These are phyloP conservation scores for Lachnellula occidentalis DNA, from an alignment of 2,329 filamentous ascomycete species.

Conservation along the genomic window DNA sequence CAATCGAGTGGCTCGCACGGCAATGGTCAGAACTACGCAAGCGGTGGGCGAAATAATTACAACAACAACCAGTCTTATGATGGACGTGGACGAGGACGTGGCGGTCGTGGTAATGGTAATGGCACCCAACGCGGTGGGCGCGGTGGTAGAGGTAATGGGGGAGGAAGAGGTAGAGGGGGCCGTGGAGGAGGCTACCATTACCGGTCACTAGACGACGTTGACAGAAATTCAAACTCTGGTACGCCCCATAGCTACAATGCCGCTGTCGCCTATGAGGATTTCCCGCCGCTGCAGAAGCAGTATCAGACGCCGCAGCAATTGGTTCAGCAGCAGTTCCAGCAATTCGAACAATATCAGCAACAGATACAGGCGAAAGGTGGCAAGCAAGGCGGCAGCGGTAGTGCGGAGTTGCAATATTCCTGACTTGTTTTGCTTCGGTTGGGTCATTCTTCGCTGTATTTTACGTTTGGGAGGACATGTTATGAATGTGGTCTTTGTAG, in stretches of 20 bases:
- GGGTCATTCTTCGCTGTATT: not conserved
- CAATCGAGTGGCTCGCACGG: conserved; percentile 31
- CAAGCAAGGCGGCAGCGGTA: conserved; percentile 14
- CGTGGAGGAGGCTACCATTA: conserved; percentile 48
- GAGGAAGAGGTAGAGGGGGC: conserved; percentile 40
- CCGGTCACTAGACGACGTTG: conserved; percentile 62
- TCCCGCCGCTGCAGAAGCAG: conserved; percentile 30
- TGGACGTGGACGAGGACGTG: conserved; percentile 32
- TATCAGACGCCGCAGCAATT: conserved; percentile 31
- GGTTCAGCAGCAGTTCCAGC: conserved; percentile 29
- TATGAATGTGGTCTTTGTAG: not conserved
- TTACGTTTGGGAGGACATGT: not conserved
- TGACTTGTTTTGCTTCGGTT: conserved; percentile 1
- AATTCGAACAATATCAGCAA: conserved; percentile 27
- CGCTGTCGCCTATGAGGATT: conserved; percentile 32
- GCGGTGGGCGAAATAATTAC: conserved; percentile 28
- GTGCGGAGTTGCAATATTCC: conserved; percentile 27
- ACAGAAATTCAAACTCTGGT: conserved; percentile 39
- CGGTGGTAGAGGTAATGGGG: conserved; percentile 36
- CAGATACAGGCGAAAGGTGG: conserved; percentile 20
- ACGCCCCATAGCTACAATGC: conserved; percentile 28
- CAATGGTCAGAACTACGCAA: conserved; percentile 30
- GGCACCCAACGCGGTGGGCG: conserved; percentile 33
- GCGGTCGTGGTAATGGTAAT: conserved; percentile 26
- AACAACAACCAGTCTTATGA: conserved; percentile 21